Evolutionary conservation across 2,329 filamentous ascomycete genomes (phyloP), one percentile per base, ranked within the genome.

Genomic region (Fragosphaeria purpurea): DNA sequence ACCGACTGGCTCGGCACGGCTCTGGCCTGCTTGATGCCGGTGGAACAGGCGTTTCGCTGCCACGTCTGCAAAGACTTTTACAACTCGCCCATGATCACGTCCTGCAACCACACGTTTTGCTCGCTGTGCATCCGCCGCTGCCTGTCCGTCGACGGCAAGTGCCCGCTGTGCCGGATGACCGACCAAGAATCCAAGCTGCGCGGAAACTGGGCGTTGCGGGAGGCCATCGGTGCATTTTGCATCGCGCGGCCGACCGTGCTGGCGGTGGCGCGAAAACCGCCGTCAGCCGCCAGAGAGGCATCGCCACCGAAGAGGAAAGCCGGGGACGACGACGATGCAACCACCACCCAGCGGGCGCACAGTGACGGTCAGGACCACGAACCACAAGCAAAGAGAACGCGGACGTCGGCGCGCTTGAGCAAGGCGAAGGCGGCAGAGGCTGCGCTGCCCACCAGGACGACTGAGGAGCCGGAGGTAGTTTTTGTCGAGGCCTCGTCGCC

Each of bases 41-140:
- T 98, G 55, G 93, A 98, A 62, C 82, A 85, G 53, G 82, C 89
- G 4, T 75, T 98, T 22, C 87, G 93, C 59, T 98, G 93, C 68
- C 88, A 97, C 67, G 86, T 98, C 53, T 98, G 93, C 79, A 97
- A 97, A 65, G 94, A 98, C 66, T 95, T 97, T 68, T 97, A 87
- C 71, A 82, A 82, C 54, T 95, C 89, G 47, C 93, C 93, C 0
- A 93, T 98, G 79, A 84, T 96, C 55, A 98, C 93, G 1, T 86
- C 87, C 1, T 98, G 93, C 70, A 86, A 82, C 49, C 93, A 98
- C 65, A 97, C 93, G 0, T 98, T 98, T 63, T 98, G 93, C 73
- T 96, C 91, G 6, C 71, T 95, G 49, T 98, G 93, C 66, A 97
- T 98, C 64, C 85, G 93, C 34, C 78, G 90, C 55, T 88, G 86